Percentiles rank a stretch among this genome's conserved stretches.
phyloP scores from a whole-genome alignment of 345 rosid species.

The Hypericum perforatum region DNA sequence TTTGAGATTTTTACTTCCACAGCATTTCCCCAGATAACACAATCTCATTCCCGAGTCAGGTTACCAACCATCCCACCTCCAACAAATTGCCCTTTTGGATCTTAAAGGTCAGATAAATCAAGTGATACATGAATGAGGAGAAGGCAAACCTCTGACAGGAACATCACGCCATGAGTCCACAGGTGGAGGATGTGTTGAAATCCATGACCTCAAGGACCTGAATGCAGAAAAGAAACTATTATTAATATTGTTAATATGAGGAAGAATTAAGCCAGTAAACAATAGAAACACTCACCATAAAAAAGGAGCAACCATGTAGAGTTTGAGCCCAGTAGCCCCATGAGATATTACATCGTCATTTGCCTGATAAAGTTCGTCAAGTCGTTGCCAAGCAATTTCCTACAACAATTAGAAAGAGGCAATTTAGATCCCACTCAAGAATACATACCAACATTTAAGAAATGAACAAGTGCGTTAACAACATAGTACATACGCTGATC shows the following conservation, averaged over 20 bases:
- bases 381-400: slow-evolving; percentile 95
- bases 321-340: slow-evolving; percentile 73
- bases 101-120: too few relatives aligned
- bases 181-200: slow-evolving; percentile 47
- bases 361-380: slow-evolving; percentile 80
- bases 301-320: slow-evolving; percentile 96
- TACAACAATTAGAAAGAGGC: slow-evolving; percentile 13
- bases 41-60: too few relatives aligned
- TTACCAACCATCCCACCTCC: too few relatives aligned
- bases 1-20: too few relatives aligned
- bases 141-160: slow-evolving; percentile 55
- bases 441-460: too few relatives aligned
- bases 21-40: too few relatives aligned
- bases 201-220: slow-evolving; percentile 76
- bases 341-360: slow-evolving; percentile 76
- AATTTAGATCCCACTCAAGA: too few relatives aligned
- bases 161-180: slow-evolving; percentile 45
- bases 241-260: not conserved
- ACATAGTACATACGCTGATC: slow-evolving; percentile 82
- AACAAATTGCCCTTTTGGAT: too few relatives aligned
- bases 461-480: not conserved
- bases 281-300: slow-evolving; percentile 46
- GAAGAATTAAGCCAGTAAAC: not conserved
- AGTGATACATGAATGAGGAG: slow-evolving; percentile 4
- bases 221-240: slow-evolving; percentile 13